Base-by-base conservation (phyloP, 1,284 basidiomycete genomes). In the Fomitopsis palustris region DNA sequence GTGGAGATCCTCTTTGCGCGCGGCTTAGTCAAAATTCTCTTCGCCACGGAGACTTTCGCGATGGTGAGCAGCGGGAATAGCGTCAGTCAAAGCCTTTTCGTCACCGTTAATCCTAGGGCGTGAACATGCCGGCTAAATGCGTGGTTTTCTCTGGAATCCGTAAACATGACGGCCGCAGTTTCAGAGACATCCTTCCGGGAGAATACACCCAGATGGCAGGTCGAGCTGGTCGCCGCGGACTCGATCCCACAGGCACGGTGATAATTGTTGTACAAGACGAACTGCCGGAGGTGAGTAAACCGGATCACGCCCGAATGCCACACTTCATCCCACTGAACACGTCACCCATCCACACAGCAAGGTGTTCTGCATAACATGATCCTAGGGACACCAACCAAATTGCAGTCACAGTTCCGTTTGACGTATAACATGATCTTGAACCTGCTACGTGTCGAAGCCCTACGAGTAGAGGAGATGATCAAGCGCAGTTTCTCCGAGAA, bases 371-470 rank as follows among this genome's bases (percentile, higher is more conserved):
- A 85, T 54, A 89, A 85, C 41, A 98, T 98, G 96, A 94, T 99
- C 71, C 86, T 98, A 17, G 97, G 97, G 16, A 86, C 81, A 55
- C 93, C 97, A 1, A 91, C 89, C 54, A 95, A 96, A 71, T 82
- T 99, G n/a, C 85, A 89, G 53, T 98, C 96, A 1, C 97, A 99
- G 71, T 99, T 99, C 81, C 84, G 97, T 54, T 80, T 99, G 63
- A 99, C 97, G 1, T 99, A 99, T 77, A 98, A 98, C 72, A 99
- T 99, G 97, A 98, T 99, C 62, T 79, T 99, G 61, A 99, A 99
- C 71, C 76, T 99, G 43, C 82, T 99, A 17, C 88, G 97, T 31
- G 96, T 99, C 8, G 97, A 99, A 71, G 95, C 97, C 2, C 81
- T 99, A 37, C 85, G 90, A 63, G 97, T 99, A 8, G 97, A 99